Base-by-base conservation (phyloP, 306 rosid species). In the Quillaja saponaria region DNA sequence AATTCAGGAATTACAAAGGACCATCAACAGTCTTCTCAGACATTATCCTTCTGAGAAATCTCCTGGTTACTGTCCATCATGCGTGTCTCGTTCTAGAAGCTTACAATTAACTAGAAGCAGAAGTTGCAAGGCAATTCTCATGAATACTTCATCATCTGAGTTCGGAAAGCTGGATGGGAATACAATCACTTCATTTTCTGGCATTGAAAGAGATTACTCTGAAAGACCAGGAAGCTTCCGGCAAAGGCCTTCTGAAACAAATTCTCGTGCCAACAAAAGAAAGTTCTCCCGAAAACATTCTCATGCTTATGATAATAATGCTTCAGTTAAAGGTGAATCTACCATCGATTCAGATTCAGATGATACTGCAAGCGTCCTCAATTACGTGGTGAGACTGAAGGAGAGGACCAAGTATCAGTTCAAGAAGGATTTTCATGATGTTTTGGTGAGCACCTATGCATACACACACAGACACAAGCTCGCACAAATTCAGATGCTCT, bases 321-420 rank as follows among this genome's bases (percentile, higher is more conserved):
- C 31, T 50, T 28, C 67, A 16, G 31, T 10, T 34, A 82, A 75
- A 46, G 53, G 5, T 42, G 78, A 77, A 48, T 75, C 80, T 16
- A 55, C 19, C 51, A 34, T 62, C 58, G 85, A 79, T 56, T 76
- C 81, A 34, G 90, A 85, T 47, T 10, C 59, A 47, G 95, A 89
- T 37, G 95, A 92, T 53, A 76, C 76, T 40, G 38, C 83, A 8
- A 88, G 96, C 34, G 85, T 82, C 60, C 71, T 84, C 58, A 81
- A 81, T 55, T 92, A 75, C 60, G 67, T 48, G 8, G 62, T 71
- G 7, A 76, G 19, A 65, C 65, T 62, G 71, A 74, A 68, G 14
- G 66, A 66, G 61, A 74, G 13, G 71, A 47, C 76, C 66, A 72
- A 61, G 55, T 58, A 18, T 34, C 70, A 74, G 33, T 13, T 60